These are phyloP conservation scores for Punica granatum DNA, from an alignment of 345 rosid genomes.

Conservation along the genomic window DNA sequence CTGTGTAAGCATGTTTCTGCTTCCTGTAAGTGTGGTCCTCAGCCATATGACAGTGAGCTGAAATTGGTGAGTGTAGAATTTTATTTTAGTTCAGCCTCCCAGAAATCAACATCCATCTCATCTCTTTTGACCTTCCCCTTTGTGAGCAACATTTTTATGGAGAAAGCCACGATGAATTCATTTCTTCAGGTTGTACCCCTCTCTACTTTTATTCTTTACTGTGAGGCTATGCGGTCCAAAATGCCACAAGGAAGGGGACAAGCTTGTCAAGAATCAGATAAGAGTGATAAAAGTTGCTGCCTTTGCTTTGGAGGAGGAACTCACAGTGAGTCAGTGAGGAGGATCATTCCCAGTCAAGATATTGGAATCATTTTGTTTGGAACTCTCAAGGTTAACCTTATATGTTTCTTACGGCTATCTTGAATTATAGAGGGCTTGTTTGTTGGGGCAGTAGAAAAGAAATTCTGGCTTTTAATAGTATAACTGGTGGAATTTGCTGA, in stretches of 20 bases:
- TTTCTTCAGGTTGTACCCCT: constrained; percentile 58
- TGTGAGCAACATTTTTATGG: background rate
- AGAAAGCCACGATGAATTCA: constrained; percentile 2
- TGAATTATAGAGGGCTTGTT: background rate
- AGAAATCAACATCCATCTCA: background rate
- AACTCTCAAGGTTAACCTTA: constrained; percentile 51
- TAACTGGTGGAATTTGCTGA: background rate
- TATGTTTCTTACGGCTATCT: background rate
- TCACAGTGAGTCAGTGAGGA: constrained; percentile 29
- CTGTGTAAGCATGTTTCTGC: constrained; percentile 49
- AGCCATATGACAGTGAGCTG: constrained; percentile 36
- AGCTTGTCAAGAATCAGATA: constrained; percentile 8
- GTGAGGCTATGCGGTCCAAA: constrained; percentile 41
- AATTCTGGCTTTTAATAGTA: background rate
- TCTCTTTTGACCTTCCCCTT: background rate
- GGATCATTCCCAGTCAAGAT: constrained; percentile 44
- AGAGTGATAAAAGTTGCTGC: constrained; percentile 12
- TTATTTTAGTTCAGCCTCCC: constrained; percentile 1
- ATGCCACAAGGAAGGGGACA: constrained; percentile 19
- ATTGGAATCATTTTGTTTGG: constrained; percentile 58
- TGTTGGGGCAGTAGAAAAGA: background rate
- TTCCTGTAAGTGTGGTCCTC: constrained; percentile 43
- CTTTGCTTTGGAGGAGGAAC: constrained; percentile 21
- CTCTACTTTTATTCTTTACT: constrained; percentile 49
- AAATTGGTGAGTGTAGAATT: constrained; percentile 46